Base-by-base conservation (phyloP, 192 early-diverging fungal genomes). In the Mortierella antarctica region DNA sequence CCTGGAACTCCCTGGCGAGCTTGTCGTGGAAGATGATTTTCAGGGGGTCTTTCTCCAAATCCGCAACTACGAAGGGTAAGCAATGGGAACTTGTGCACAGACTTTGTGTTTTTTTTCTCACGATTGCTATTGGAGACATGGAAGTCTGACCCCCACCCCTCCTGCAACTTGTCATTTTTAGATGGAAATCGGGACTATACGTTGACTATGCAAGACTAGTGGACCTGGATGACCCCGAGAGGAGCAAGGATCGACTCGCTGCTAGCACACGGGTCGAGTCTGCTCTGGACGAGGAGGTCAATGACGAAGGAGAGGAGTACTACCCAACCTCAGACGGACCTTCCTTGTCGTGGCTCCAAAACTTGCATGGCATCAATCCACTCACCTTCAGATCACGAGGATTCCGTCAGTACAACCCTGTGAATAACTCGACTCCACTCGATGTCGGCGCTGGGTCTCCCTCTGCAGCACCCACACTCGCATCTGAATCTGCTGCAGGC, bases 111-210 rank as follows among this genome's bases (percentile, higher is more conserved):
- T 55, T 14, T 65, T 65, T 23, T 63, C n/a, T 14, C 44, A 45
- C 44, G 41, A 44, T 9, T 49, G 23, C 12, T 63, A 11, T 10
- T 18, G 10, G 47, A 64, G 7, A 21, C 21, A 3, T 57, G 39
- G 20, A 58, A 21, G 40, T 7, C 51, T 18, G 2, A 50, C 46
- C 23, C 7, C 46, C 48, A 50, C 14, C 31, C 15, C 40, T n/a
- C n/a, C n/a, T n/a, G 46, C 6, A 5, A 21, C 48, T 52, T 65
- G 6, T 21, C n/a, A 12, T 49, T 8, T 2, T 45, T 51, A 80
- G 77, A n/a, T 80, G 77, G 77, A 80, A 80, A 14, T 72, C 70
- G 7, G 77, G 77, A 13, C 59, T 80, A 6, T 71, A 49, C 5
- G 63, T 80, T 23, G 77, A 80, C 44, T 80, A 68, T 68, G 77